Evolutionary conservation across 352 stramenopile genomes (phyloP).

Genomic region (Globisporangium rhizosaccharum): DNA sequence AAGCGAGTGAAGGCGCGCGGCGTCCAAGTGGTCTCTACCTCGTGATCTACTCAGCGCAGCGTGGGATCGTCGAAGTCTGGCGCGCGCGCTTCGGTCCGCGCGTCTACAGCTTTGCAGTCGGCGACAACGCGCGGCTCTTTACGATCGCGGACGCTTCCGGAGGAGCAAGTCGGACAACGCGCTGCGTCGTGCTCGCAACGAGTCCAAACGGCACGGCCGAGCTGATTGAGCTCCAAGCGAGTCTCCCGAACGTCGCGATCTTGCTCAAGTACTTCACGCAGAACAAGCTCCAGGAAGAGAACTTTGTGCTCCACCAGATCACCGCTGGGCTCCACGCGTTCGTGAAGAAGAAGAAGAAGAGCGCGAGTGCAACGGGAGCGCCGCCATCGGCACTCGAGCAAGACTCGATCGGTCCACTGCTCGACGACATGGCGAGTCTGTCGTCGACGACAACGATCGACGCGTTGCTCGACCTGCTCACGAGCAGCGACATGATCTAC

Average conservation of each 20-base stretch:
- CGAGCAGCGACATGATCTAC: slow-evolving; percentile 49
- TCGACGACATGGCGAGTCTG: slow-evolving; percentile 63
- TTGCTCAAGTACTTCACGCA: slow-evolving; percentile 84
- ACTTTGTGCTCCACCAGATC: slow-evolving; percentile 80
- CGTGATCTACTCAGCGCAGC: slow-evolving; percentile 81
- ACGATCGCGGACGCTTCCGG: slow-evolving; percentile 37
- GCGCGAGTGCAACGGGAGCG: slow-evolving; percentile 9
- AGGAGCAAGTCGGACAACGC: slow-evolving; percentile 18
- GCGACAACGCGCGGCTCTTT: slow-evolving; percentile 59
- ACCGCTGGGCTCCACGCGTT: slow-evolving; percentile 66
- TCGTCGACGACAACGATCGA: slow-evolving; percentile 64
- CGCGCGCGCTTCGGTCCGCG: slow-evolving; percentile 64
- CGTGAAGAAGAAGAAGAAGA: slow-evolving; percentile 50
- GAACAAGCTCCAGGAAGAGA: slow-evolving; percentile 83
- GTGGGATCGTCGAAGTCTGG: slow-evolving; percentile 82
- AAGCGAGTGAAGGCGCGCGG: slow-evolving; percentile 45
- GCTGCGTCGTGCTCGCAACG: slow-evolving; percentile 51
- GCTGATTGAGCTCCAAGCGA: slow-evolving; percentile 54
- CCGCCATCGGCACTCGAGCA: slow-evolving; percentile 34
- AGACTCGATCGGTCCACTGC: slow-evolving; percentile 40
- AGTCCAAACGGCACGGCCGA: slow-evolving; percentile 28
- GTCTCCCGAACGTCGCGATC: slow-evolving; percentile 47
- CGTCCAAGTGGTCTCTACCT: slow-evolving; percentile 61
- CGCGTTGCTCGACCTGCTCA: slow-evolving; percentile 63
- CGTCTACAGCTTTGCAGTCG: slow-evolving; percentile 71